Evolutionary conservation across 176 grass and related monocot species (phyloP).

Genomic region (Cenchrus fungigraminus): DNA sequence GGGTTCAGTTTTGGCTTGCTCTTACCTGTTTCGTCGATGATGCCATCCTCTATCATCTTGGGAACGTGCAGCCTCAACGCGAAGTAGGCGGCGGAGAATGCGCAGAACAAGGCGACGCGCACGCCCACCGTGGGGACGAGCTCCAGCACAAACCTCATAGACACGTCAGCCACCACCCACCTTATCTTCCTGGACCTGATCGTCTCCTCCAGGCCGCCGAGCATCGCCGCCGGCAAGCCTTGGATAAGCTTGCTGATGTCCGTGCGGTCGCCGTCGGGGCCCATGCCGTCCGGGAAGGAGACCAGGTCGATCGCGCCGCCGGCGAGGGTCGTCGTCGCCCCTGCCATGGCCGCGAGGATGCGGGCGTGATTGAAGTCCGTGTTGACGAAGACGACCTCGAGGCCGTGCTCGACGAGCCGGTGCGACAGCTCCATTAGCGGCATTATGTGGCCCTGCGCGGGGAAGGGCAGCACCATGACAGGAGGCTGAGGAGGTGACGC

Average conservation of each 20-base stretch:
- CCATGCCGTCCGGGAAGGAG: conserved; percentile 24
- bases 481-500: background rate
- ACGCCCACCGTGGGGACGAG: conserved; percentile 39
- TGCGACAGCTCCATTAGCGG: conserved; percentile 69
- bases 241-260: background rate
- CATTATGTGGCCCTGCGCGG: conserved; percentile 65
- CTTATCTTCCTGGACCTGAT: background rate
- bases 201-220: background rate
- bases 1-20: background rate
- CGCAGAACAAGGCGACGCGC: conserved; percentile 36
- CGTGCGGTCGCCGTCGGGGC: background rate
- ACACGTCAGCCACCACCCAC: conserved; percentile 26
- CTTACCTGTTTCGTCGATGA: conserved; percentile 59
- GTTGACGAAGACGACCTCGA: conserved; percentile 61
- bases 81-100: conserved; percentile 39
- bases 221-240: background rate
- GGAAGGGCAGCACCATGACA: background rate
- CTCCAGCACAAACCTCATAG: conserved; percentile 3
- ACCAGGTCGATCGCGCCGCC: background rate
- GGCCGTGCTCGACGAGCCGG: conserved; percentile 45
- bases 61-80: conserved; percentile 41
- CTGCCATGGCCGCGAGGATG: conserved; percentile 25
- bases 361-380: conserved; percentile 64
- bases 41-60: conserved; percentile 41
- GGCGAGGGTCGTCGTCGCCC: background rate